Evolutionary conservation across 306 rosid species (phyloP).

Genomic region (Dalbergia cochinchinensis): DNA sequence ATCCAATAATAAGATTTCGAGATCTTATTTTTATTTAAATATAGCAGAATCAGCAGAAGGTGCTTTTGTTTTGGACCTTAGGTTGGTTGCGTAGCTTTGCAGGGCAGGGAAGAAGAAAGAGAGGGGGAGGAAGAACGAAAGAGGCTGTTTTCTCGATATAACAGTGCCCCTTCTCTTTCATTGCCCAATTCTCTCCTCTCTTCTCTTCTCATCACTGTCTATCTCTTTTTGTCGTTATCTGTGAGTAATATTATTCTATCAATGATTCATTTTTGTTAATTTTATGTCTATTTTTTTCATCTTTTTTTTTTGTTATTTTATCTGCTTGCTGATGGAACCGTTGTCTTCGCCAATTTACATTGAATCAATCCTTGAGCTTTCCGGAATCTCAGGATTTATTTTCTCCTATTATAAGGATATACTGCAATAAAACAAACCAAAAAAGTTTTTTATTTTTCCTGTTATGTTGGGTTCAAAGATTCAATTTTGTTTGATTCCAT

Average conservation of each 20-base stretch:
- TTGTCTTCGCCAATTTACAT: neutral
- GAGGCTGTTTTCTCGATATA: constrained; percentile 38
- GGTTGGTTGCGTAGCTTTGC: constrained; percentile 41
- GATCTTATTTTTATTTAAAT: neutral
- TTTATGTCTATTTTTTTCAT: neutral
- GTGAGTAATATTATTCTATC: neutral
- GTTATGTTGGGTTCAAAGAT: constrained; percentile 36
- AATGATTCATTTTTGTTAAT: no score
- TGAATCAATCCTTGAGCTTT: neutral
- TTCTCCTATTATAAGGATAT: neutral
- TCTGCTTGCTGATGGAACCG: constrained; percentile 11
- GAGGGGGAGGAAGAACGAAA: neutral
- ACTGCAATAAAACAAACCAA: neutral
- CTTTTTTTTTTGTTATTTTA: neutral
- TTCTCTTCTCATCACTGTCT: neutral
- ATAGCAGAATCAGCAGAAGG: neutral
- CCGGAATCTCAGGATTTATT: neutral
- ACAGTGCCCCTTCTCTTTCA: constrained; percentile 35
- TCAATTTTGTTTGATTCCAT: constrained; percentile 25
- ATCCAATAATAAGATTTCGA: no score
- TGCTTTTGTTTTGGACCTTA: constrained; percentile 6
- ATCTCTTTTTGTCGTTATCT: neutral
- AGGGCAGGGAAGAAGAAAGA: neutral
- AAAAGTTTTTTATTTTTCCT: neutral
- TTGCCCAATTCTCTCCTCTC: constrained; percentile 13